Evolutionary conservation across 805 yeast genomes (phyloP).

Genomic region (Isabelozyma rhagii): DNA sequence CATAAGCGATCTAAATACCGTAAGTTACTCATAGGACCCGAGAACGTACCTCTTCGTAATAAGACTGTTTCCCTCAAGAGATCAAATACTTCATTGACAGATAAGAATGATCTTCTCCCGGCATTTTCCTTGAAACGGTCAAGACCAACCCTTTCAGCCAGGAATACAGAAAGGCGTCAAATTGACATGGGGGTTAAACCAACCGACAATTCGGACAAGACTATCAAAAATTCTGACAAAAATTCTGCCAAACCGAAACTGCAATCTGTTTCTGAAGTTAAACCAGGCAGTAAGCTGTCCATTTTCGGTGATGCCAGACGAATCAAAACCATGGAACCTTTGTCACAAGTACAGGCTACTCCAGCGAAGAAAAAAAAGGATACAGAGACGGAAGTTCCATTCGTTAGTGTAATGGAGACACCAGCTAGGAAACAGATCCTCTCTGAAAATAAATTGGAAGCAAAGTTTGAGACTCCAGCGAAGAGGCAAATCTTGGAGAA

Average conservation of each 20-base stretch:
- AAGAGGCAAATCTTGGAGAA: neutral
- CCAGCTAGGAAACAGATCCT: neutral
- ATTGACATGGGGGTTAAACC: conserved; percentile 31
- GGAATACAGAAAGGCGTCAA: conserved; percentile 35
- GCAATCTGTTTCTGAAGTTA: no score
- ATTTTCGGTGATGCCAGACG: conserved; percentile 26
- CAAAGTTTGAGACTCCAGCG: neutral
- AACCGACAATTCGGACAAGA: conserved; percentile 1
- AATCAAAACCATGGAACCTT: conserved; percentile 6
- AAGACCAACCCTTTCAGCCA: conserved; percentile 38
- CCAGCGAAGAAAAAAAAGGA: conserved; percentile 15
- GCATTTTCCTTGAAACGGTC: conserved; percentile 36
- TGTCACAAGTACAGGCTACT: conserved; percentile 27
- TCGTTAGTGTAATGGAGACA: neutral
- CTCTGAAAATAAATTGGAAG: neutral
- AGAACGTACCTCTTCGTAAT: conserved; percentile 10
- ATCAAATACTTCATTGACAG: conserved; percentile 1
- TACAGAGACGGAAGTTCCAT: neutral
- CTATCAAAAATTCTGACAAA: neutral
- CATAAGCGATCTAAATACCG: neutral
- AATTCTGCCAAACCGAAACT: neutral
- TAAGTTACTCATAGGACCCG: conserved; percentile 4
- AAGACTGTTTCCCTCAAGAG: conserved; percentile 14
- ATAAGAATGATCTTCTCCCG: conserved; percentile 24
- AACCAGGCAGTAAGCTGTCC: conserved; percentile 6